Conservation (phyloP, 345 rosid species). For the Lepidium aucheri region DNA sequence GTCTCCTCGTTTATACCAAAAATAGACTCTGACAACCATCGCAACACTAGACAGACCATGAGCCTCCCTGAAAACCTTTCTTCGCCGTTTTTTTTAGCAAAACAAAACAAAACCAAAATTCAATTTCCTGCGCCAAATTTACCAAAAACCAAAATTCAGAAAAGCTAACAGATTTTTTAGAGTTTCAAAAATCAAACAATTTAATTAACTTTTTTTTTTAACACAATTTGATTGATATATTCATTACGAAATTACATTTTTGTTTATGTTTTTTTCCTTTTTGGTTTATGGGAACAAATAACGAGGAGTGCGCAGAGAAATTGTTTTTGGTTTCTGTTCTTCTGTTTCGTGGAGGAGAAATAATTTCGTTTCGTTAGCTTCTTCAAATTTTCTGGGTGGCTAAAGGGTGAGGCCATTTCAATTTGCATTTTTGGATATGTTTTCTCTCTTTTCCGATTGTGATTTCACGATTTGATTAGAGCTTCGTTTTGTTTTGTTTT, state of each 20-base stretch:
- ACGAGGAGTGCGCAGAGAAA: background rate
- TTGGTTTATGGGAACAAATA: background rate
- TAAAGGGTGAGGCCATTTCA: background rate
- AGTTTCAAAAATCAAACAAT: background rate
- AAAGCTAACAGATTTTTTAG: background rate
- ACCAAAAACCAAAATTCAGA: background rate
- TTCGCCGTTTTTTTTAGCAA: background rate
- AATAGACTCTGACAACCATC: slow-evolving; percentile 7
- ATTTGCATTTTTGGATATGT: background rate
- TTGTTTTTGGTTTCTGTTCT: background rate
- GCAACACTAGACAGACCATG: background rate
- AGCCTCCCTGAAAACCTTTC: slow-evolving; percentile 9
- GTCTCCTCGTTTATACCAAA: slow-evolving; percentile 17
- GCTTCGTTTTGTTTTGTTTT: background rate
- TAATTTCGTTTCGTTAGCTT: background rate
- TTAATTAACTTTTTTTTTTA: no score
- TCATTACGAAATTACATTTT: background rate
- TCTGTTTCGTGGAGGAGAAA: background rate
- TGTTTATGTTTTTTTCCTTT: background rate
- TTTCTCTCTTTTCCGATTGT: background rate
- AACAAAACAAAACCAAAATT: background rate
- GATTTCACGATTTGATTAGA: background rate
- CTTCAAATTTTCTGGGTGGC: background rate
- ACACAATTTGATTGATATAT: background rate
- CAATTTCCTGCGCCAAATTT: background rate